phyloP scores from a whole-genome alignment of 768 basidiomycete genomes.

The Boletus reticulatus region DNA sequence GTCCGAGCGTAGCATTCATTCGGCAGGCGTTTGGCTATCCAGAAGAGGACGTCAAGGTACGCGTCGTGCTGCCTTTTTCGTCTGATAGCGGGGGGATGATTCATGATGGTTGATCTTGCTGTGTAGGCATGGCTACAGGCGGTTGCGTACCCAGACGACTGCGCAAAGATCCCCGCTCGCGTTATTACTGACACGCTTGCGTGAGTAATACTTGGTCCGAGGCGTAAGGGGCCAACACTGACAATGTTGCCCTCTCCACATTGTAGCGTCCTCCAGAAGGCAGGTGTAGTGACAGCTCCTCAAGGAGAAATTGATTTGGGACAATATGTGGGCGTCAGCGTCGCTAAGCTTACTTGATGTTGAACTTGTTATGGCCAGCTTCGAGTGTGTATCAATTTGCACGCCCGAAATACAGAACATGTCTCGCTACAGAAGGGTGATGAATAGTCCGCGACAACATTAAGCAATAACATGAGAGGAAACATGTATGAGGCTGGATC shows the following conservation, averaged over 20 bases:
- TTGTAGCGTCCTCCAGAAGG: constrained; percentile 68
- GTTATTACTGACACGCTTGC: constrained; percentile 69
- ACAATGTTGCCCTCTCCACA: neutral
- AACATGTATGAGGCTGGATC: neutral
- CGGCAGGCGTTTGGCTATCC: constrained; percentile 76
- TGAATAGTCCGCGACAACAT: constrained; percentile 10
- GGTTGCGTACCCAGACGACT: constrained; percentile 71
- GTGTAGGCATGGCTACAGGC: constrained; percentile 77
- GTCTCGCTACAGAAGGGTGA: constrained; percentile 1
- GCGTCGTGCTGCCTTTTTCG: neutral
- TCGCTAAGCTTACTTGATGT: constrained; percentile 49
- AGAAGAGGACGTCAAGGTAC: constrained; percentile 75
- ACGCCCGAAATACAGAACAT: neutral
- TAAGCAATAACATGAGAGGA: constrained; percentile 14
- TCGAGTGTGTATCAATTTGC: neutral
- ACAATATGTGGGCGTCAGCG: constrained; percentile 54
- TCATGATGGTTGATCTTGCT: neutral
- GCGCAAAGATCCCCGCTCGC: constrained; percentile 57
- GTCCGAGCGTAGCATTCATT: constrained; percentile 72
- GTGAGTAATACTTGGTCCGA: constrained; percentile 38
- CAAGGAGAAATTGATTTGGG: constrained; percentile 53
- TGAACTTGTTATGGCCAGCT: neutral
- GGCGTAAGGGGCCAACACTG: neutral
- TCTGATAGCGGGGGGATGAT: no score
- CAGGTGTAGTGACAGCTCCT: constrained; percentile 61